These are phyloP conservation scores for Monosporozyma aerobia DNA, from an alignment of 805 yeast genomes.

Conservation along the genomic window DNA sequence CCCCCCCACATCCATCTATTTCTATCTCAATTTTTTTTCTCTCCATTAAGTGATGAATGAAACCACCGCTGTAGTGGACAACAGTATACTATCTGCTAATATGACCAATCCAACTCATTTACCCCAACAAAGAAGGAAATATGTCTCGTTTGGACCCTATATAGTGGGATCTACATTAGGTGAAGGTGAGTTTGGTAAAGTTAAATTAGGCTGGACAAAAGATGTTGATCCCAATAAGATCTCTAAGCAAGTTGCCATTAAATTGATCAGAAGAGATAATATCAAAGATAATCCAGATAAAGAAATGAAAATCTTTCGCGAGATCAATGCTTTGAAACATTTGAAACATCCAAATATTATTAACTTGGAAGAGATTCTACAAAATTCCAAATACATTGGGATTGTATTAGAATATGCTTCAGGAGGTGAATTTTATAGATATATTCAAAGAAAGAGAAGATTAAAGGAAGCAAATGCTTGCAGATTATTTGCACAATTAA, in stretches of 20 bases:
- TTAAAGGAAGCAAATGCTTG: conserved; percentile 83
- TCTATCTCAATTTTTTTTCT: too few species aligned
- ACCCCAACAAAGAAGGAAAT: conserved; percentile 29
- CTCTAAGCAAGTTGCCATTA: conserved; percentile 85
- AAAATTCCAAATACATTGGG: conserved; percentile 90
- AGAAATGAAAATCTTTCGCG: conserved; percentile 84
- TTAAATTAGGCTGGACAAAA: conserved; percentile 91
- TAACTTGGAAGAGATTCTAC: conserved; percentile 81
- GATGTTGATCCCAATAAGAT: conserved; percentile 12
- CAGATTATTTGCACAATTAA: conserved; percentile 81
- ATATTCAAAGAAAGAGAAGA: conserved; percentile 76
- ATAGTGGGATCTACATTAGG: conserved; percentile 89
- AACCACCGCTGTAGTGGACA: background rate
- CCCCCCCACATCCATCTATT: too few species aligned
- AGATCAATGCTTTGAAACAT: conserved; percentile 80
- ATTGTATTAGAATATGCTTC: conserved; percentile 94
- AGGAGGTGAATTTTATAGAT: conserved; percentile 94
- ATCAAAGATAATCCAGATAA: conserved; percentile 80
- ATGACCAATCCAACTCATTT: background rate
- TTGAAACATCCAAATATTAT: conserved; percentile 92
- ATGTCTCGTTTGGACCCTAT: conserved; percentile 82
- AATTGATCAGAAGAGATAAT: conserved; percentile 78
- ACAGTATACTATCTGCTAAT: background rate
- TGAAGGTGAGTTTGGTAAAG: conserved; percentile 98
- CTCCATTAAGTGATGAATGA: background rate